Conservation (phyloP, 441 rosid species). For the Erysimum pusillum region DNA sequence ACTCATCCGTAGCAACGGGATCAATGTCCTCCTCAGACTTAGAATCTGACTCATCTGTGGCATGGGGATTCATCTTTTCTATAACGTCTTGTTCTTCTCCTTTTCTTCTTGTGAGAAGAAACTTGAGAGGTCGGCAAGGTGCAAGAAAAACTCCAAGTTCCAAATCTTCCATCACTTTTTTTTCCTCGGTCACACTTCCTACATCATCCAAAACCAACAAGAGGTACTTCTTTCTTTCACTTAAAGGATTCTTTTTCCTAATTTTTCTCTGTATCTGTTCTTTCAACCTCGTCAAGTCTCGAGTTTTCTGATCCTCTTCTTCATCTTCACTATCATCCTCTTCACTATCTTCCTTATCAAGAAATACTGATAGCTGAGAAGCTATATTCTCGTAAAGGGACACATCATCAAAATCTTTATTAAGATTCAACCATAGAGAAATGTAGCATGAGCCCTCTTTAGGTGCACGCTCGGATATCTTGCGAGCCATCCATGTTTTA, state of each 20-base stretch:
- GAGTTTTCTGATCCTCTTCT: neutral
- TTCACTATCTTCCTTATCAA: slow-evolving; percentile 1
- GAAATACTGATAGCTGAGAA: neutral
- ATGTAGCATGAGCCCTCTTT: neutral
- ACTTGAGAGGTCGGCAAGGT: neutral
- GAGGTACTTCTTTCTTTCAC: neutral
- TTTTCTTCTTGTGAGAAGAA: neutral
- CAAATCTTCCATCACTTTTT: neutral
- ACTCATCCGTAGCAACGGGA: neutral
- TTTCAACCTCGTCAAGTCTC: neutral
- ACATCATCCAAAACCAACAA: neutral
- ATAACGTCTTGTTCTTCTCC: neutral
- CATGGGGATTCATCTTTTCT: too few relatives aligned
- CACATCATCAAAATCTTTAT: neutral
- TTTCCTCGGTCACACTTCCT: neutral
- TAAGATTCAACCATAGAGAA: neutral
- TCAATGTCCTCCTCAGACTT: neutral
- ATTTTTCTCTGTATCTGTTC: too few relatives aligned
- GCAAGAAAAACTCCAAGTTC: neutral
- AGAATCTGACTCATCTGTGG: neutral
- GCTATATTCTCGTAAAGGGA: neutral
- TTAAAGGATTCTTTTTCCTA: too few relatives aligned
- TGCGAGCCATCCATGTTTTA: neutral
- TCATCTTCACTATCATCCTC: slow-evolving; percentile 8
- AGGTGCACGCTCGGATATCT: neutral